Conservation (phyloP, 2,329 filamentous ascomycete species). For the Periconia sp. region DNA sequence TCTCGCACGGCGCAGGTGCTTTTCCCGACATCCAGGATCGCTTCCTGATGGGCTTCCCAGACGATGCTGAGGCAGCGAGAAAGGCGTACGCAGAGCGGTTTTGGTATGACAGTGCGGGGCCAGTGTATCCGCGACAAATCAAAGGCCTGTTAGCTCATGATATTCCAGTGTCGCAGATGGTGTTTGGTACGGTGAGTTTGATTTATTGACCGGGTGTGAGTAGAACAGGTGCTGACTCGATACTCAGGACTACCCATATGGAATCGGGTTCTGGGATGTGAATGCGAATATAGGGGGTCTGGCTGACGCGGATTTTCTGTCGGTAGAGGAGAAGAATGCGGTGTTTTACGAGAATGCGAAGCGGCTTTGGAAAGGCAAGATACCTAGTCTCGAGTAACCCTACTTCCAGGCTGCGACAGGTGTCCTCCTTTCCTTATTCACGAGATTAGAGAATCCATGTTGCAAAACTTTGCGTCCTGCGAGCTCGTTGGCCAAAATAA, state of each 20-base stretch:
- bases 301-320: conserved; percentile 23
- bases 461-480: conserved; percentile 68
- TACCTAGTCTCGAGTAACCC: conserved; percentile 7
- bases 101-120: conserved; percentile 44
- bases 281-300: conserved; percentile 34
- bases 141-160: conserved; percentile 37
- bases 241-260: conserved; percentile 38
- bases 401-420: neutral
- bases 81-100: conserved; percentile 33
- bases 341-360: conserved; percentile 32
- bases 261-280: conserved; percentile 42
- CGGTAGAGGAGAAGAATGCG: conserved; percentile 23
- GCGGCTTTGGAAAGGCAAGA: conserved; percentile 29
- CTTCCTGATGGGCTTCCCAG: conserved; percentile 36
- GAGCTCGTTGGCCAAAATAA: conserved; percentile 65
- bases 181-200: conserved; percentile 40
- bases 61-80: conserved; percentile 24
- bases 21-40: conserved; percentile 40
- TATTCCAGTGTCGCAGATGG: conserved; percentile 32
- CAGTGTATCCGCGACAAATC: conserved; percentile 40
- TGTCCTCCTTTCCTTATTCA: neutral
- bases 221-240: conserved; percentile 1
- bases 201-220: neutral
- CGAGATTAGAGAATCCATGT: conserved; percentile 59
- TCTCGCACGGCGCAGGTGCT: conserved; percentile 40